A percentile compares a stretch with the other conserved stretches of the same genome.
phyloP scores from a whole-genome alignment of 1,139 yeast species.

The Pichia kudriavzevii region DNA sequence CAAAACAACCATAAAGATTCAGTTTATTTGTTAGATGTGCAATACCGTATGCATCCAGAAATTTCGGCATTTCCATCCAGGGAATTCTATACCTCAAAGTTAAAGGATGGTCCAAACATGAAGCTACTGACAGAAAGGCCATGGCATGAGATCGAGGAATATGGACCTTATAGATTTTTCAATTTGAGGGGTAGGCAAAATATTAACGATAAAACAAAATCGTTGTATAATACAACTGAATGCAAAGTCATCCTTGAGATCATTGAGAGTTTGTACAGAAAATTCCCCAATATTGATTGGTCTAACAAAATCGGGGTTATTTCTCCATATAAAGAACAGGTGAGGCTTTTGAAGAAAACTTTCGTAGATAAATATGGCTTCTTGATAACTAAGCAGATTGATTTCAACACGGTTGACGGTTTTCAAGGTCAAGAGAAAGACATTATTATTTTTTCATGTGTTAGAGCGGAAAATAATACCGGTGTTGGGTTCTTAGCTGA shows the following conservation, averaged over 20 bases:
- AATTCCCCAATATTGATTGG: constrained; percentile 48
- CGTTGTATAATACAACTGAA: constrained; percentile 64
- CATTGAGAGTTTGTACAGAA: constrained; percentile 45
- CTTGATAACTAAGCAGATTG: constrained; percentile 56
- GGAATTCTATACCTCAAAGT: constrained; percentile 67
- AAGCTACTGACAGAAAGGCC: constrained; percentile 47
- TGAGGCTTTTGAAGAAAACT: constrained; percentile 45
- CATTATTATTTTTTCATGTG: constrained; percentile 88
- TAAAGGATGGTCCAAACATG: constrained; percentile 74
- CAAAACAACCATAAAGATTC: constrained; percentile 56
- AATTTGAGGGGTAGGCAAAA: constrained; percentile 62
- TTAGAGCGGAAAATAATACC: constrained; percentile 51
- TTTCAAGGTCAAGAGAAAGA: constrained; percentile 98
- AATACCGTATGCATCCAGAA: constrained; percentile 96
- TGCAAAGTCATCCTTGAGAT: constrained; percentile 67
- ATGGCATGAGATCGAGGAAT: constrained; percentile 57
- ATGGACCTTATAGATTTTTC: constrained; percentile 75
- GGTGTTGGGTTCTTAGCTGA: constrained; percentile 88
- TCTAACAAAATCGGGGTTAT: constrained; percentile 79
- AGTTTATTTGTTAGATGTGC: constrained; percentile 79
- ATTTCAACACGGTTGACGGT: constrained; percentile 94
- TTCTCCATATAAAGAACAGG: constrained; percentile 92
- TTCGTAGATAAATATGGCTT: constrained; percentile 59
- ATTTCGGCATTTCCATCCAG: constrained; percentile 81
- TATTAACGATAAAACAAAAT: constrained; percentile 54